Base-by-base conservation (phyloP, 2,329 filamentous ascomycete genomes). In the Cadophora luteo-olivacea region DNA sequence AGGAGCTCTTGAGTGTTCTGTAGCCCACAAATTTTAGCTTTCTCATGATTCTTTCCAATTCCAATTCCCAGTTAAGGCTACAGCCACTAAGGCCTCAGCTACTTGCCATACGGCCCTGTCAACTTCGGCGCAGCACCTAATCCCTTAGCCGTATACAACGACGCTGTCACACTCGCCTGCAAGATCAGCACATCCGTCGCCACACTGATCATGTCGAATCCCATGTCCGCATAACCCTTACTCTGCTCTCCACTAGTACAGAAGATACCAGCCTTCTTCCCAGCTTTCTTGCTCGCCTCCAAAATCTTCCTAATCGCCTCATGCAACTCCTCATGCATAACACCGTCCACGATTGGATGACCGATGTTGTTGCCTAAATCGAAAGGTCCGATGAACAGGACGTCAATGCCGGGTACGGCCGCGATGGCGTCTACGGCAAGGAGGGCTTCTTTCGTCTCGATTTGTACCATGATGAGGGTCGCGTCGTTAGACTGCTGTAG, bases 201-300 rank as follows among this genome's bases (percentile, higher is more conserved):
- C 4, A 85, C 84, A 70, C 82, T 87, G 72, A 89, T 84, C 86
- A 90, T 89, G 74, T 89, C 84, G 72, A 87, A 90, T 0, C 87
- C 87, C 72, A 83, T 82, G 4, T 86, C 83, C 6, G 83, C 85
- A 73, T 84, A 88, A 64, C 75, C 68, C 73, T 82, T 86, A 1
- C 85, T 85, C 76, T 89, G 86, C 71, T 85, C 83, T n/a, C 84
- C 85, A 57, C 80, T 82, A 2, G 82, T 84, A 68, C 86, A 85
- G 74, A 85, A 89, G 57, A 89, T 87, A 25, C 87, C 90, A 6
- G 84, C 85, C 81, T 90, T 91, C 79, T 91, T 92, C 24, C 89
- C 89, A 12, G 89, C 84, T 69, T 83, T 84, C 63, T 83, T 82
- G 3, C 87, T 85, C 2, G 90, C 89, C 14, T 81, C 80, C 11